Base-by-base conservation (phyloP, 2,329 filamentous ascomycete species). In the Cladosporium cucumerinum region DNA sequence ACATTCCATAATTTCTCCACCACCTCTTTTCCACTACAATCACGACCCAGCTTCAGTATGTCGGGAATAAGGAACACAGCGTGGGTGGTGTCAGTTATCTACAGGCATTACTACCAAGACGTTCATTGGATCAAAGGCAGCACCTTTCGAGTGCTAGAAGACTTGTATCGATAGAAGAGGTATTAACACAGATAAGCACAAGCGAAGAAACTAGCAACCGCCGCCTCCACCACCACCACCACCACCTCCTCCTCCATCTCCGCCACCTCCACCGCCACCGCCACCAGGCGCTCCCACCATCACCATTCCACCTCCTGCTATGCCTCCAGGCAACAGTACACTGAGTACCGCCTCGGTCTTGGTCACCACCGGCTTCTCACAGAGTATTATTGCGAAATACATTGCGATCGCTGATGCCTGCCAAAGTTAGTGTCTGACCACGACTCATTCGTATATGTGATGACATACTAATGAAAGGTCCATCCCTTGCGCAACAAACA, bases 331-430 rank as follows among this genome's bases (percentile, higher is more conserved):
- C 10, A 54, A 16, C 25, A 62, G 8, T 6, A 62, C 26, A 8
- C 32, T 18, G 11, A 62, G 23, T 1, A 62, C n/a, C 34, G 36
- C 49, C 34, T 62, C 49, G 25, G 32, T 62, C 49, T 62, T 62
- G 16, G 49, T 54, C 49, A 62, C 30, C 16, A 46, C 26, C 10
- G 60, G 60, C 49, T 62, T 62, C 49, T 62, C 60, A 26, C 60
- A 55, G 18, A 62, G 34, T 12, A 25, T 26, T 3, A 62, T 62
- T 16, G 60, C 60, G 16, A 62, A 43, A 25, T 46, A 62, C 4
- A 62, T 32, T 8, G 49, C 60, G 43, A 55, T 55, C 10, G 60
- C 48, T 7, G 34, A 25, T 2, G 60, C 60, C 60, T 62, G 34
- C 6, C 11, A 26, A 11, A 4, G 4, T 18, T 46, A 58, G 55